Evolutionary conservation across 2,329 filamentous ascomycete genomes (phyloP), one percentile per base, ranked within the genome.

Genomic region (Ophiocordyceps camponoti-rufipedis): DNA sequence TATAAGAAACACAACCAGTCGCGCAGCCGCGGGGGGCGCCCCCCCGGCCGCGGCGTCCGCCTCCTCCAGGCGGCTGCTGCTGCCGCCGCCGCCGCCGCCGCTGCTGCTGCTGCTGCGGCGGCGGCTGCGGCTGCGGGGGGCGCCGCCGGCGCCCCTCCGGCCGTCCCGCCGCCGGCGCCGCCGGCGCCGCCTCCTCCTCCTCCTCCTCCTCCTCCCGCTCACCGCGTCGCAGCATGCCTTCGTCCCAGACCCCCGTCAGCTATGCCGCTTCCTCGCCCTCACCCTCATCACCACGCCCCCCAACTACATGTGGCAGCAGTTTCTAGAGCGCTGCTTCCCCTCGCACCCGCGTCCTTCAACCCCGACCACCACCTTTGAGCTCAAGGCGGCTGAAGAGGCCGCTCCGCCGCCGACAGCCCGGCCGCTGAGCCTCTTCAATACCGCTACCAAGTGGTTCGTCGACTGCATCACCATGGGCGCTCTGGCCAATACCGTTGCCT

Each of bases 261-360:
- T 78, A 40, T 54, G 72, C 18, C 72, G 72, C 50, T 78, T 78
- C 57, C 65, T 73, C 38, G 60, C 67, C 35, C 65, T 72, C 45
- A 64, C 71, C 3, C 56, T 77, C 46, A 57, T 77, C 40, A 69
- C 69, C 5, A 66, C 72, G 1, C 74, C 74, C 7, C 67, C 74
- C 44, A 75, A 74, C 50, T 76, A 72, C 52, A 58, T 71, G 46
- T 78, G 74, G 74, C 72, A 78, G 51, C 65, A 70, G 46, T 65
- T 65, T 29, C 64, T 77, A 29, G 73, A 77, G 56, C 60, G 62
- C 19, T 64, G 56, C 10, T 74, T 75, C 46, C 73, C 74, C 0
- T 70, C 69, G 0, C 65, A 66, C 50, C 57, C 53, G 11, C n/a
- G 49, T 23, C 23, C 0, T 29, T 38, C 31, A 31, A 10, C 35